Base-by-base conservation (phyloP, 192 early-diverging fungal species). In the Mortierella antarctica region DNA sequence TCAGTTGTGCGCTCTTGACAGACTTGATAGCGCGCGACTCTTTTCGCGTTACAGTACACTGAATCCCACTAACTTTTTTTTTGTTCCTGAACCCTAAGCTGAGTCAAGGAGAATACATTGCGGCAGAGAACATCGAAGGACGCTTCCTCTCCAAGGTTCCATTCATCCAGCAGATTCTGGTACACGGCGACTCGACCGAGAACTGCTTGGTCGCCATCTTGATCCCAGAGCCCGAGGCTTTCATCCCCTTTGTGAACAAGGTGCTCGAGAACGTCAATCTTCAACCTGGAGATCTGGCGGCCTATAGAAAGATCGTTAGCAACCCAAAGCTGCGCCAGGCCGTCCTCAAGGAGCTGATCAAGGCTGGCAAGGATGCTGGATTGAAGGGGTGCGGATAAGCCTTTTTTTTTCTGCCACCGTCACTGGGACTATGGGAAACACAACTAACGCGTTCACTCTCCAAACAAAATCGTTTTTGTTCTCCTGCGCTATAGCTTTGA, bases 71-170 rank as follows among this genome's bases (percentile, higher is more conserved):
- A n/a, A 42, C 12, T 44, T 46, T 40, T 44, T 39, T 50, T 56
- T 54, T 55, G 14, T 41, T 6, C 47, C n/a, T 55, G 11, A 44
- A 60, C 47, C 15, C 8, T 31, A 14, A 71, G 71, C 18, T 73
- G 67, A 74, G 66, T 8, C 79, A 73, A 73, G 84, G 91, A 71
- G 92, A 93, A 82, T 94, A 93, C 65, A 86, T 95, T 9, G 92
- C 95, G 2, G 95, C 93, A 9, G 96, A 98, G 72, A 91, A 91
- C 65, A 91, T 96, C 54, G 96, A 96, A 48, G 70, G 68, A 91
- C 92, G 69, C 67, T 90, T 18, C 88, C 86, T 75, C 64, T 73
- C 59, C 83, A 88, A 70, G 70, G 86, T 80, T 74, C 90, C 57
- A 39, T 92, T 60, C 17, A 85, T 96, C 42, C 86, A 86, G 50